phyloP scores from a whole-genome alignment of 2,329 filamentous ascomycete genomes.

The Xylariaceae sp. region DNA sequence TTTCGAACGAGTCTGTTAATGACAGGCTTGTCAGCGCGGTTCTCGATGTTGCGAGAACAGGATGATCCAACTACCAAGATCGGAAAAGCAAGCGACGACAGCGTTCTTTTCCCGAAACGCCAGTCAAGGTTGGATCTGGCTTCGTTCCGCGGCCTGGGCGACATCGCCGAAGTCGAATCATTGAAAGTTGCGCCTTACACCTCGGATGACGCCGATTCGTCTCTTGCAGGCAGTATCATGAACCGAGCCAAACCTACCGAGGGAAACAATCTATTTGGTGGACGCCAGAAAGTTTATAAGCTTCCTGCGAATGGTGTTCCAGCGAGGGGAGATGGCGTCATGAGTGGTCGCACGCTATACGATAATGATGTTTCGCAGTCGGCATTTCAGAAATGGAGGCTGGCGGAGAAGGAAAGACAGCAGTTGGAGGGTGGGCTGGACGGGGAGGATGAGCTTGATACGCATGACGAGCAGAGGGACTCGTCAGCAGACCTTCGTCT shows the following conservation, averaged over 20 bases:
- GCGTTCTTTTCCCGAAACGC: conserved; percentile 76
- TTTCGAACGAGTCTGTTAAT: conserved; percentile 95
- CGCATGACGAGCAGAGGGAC: conserved; percentile 34
- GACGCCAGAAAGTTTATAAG: conserved; percentile 92
- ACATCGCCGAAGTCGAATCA: conserved; percentile 89
- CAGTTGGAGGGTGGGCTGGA: conserved; percentile 39
- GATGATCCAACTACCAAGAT: conserved; percentile 85
- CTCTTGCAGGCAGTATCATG: conserved; percentile 68
- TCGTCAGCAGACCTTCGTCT: conserved; percentile 24
- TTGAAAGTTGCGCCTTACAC: conserved; percentile 61
- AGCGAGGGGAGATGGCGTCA: conserved; percentile 43
- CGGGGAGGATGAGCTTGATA: conserved; percentile 35
- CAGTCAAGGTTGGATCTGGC: conserved; percentile 75
- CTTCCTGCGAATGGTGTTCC: conserved; percentile 53
- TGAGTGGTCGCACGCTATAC: conserved; percentile 68
- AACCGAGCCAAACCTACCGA: conserved; percentile 74
- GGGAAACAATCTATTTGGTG: conserved; percentile 90
- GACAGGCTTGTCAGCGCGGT: conserved; percentile 89
- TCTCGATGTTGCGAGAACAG: conserved; percentile 94
- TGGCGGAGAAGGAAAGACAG: conserved; percentile 50
- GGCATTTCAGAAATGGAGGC: conserved; percentile 72
- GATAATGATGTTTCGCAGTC: conserved; percentile 82
- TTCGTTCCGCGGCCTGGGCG: conserved; percentile 53
- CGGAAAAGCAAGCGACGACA: conserved; percentile 93
- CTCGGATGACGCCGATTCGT: conserved; percentile 62